Base-by-base conservation (phyloP, 2,329 filamentous ascomycete genomes). In the Anisogramma anomala region DNA sequence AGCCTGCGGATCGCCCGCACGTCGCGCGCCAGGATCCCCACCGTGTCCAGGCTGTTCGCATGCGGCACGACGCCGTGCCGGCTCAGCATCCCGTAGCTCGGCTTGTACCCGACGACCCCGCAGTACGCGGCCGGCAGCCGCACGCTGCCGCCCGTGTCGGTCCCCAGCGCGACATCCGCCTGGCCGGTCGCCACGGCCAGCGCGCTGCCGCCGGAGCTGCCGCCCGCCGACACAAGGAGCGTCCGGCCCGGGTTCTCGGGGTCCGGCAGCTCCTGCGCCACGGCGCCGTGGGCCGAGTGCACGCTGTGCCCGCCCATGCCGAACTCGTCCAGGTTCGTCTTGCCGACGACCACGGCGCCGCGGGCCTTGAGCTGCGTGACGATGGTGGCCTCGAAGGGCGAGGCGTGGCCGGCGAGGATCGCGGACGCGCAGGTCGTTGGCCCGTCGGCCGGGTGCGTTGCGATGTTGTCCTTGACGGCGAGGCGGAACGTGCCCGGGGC, bases 141-240 rank as follows among this genome's bases (percentile, higher is more conserved):
- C 36, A 95, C 82, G 1, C 84, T 93, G 11, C 88, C 88, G 49
- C 88, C 88, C 0, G 88, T 98, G 57, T 98, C 91, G 15, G 91
- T 96, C 14, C 91, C 91, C 20, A 98, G 64, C 6, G 87, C 87
- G 27, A 77, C 43, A 19, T 74, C 65, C 1, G 67, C 70, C 3
- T 68, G 63, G 17, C 72, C 72, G 1, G 71, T 68, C 15, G 74
- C 77, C 27, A 96, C 84, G 11, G 86, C 85, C 8, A 93, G 75
- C 3, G 91, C 91, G 58, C 88, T 95, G 14, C 91, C 91, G 31
- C 91, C 91, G 3, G 89, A 96, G 58, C 88, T 95, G 22, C 88
- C 88, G 27, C 88, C 88, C 0, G 83, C 81, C 1, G 86, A 91
- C 19, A 76, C 58, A 42, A 33, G 55, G 57, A 32, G 52, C 27